phyloP scores from a whole-genome alignment of 352 stramenopile species.

The Aphanomyces euteiches region DNA sequence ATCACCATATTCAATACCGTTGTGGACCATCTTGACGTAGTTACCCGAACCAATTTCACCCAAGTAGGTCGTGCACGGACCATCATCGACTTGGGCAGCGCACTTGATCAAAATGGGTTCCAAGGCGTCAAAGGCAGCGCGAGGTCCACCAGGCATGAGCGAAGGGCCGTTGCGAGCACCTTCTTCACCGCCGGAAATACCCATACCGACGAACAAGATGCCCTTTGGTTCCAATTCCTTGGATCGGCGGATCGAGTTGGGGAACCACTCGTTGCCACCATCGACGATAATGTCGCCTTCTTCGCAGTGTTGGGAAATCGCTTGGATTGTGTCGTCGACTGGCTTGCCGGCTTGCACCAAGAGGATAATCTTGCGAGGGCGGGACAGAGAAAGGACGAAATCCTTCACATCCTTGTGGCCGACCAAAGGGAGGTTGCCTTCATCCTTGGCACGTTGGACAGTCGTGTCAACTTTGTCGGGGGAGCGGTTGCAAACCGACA shows the following conservation, averaged over 20 bases:
- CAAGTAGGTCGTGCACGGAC: conserved; percentile 96
- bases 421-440: conserved; percentile 93
- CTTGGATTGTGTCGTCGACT: conserved; percentile 90
- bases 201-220: conserved; percentile 98
- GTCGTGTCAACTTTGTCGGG: conserved; percentile 96
- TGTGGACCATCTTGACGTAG: conserved; percentile 99
- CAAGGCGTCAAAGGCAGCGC: conserved; percentile 94
- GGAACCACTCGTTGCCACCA: conserved; percentile 99
- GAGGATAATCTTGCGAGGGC: conserved; percentile 97
- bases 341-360: conserved; percentile 97
- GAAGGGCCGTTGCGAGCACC: conserved; percentile 96
- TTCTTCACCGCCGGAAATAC: conserved; percentile 98
- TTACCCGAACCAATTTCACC: conserved; percentile 95
- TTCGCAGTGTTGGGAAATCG: conserved; percentile 85
- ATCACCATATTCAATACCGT: conserved; percentile 99
- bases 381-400: conserved; percentile 89
- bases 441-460: conserved; percentile 90
- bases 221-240: conserved; percentile 92
- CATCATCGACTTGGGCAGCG: conserved; percentile 92
- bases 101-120: conserved; percentile 97
- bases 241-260: conserved; percentile 93
- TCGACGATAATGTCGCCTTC: conserved; percentile 97
- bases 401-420: conserved; percentile 90
- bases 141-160: conserved; percentile 97
- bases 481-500: conserved; percentile 97